These are phyloP conservation scores for Triticum turgidum DNA, from an alignment of 176 grass and related monocot genomes.

Conservation along the genomic window DNA sequence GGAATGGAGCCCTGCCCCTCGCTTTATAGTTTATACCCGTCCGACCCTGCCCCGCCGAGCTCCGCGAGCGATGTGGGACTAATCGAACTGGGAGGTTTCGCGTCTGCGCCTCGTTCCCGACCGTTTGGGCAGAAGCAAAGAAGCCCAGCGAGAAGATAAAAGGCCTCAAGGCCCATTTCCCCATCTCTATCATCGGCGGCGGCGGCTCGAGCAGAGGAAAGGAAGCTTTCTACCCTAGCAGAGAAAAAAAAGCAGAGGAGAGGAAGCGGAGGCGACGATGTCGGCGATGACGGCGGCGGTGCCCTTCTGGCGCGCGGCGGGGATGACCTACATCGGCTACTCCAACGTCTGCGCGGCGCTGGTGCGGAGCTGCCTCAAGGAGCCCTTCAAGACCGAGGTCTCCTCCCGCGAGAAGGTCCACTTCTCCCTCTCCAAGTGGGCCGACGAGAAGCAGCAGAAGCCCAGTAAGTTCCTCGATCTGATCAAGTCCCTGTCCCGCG, in stretches of 20 bases:
- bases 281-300: conserved; percentile 67
- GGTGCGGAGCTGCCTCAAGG: conserved; percentile 89
- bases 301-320: conserved; percentile 86
- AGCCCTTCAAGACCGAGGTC: conserved; percentile 71
- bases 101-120: not conserved
- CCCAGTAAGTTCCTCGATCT: conserved; percentile 47
- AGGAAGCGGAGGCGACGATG: conserved; percentile 17
- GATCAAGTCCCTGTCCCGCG: not conserved
- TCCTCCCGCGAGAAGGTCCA: conserved; percentile 89
- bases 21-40: not conserved
- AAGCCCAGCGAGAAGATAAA: not conserved
- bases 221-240: not conserved
- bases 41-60: not conserved
- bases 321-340: conserved; percentile 98
- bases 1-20: not conserved
- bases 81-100: not conserved
- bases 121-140: not conserved
- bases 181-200: conserved; percentile 12
- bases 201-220: conserved; percentile 26
- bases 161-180: not conserved
- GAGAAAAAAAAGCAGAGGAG: not conserved
- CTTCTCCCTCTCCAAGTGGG: conserved; percentile 89
- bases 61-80: not conserved
- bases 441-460: conserved; percentile 74
- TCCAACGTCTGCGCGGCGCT: conserved; percentile 97